A percentile compares a stretch with the other conserved stretches of the same genome.
Conservation (phyloP, 2,329 filamentous ascomycete genomes). For the Pseudogymnoascus sp. region DNA sequence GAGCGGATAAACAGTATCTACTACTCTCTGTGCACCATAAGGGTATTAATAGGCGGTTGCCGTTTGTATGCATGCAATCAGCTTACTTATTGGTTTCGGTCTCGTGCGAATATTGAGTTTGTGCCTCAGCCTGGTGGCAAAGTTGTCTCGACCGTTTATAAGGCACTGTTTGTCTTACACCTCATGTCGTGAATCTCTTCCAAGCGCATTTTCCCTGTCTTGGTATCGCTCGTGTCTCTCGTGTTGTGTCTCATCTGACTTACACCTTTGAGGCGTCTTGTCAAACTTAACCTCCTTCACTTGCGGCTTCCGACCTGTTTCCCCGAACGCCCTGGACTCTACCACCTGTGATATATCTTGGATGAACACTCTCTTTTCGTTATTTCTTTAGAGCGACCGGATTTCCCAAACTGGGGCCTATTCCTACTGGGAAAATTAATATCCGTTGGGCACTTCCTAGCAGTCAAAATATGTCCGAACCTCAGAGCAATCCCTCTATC, state of each 20-base stretch:
- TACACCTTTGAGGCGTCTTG: background rate
- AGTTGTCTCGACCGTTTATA: background rate
- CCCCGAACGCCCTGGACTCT: background rate
- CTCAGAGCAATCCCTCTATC: background rate
- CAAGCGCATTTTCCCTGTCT: background rate
- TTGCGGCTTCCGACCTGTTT: background rate
- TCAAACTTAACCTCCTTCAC: background rate
- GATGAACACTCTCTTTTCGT: background rate
- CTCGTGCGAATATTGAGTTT: background rate
- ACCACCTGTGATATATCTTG: background rate
- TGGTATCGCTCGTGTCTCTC: background rate
- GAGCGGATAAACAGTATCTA: background rate
- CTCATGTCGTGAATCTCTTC: background rate
- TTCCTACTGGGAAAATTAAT: background rate
- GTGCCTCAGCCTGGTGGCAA: background rate
- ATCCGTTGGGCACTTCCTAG: background rate
- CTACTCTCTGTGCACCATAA: background rate
- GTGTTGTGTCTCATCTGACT: background rate
- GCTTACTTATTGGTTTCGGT: background rate
- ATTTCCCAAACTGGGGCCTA: background rate
- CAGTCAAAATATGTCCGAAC: background rate
- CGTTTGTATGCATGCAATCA: slow-evolving; percentile 1
- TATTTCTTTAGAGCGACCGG: background rate
- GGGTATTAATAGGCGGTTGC: background rate
- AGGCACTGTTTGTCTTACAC: background rate